Base-by-base conservation (phyloP, 352 stramenopile genomes). In the Peronospora farinosa region DNA sequence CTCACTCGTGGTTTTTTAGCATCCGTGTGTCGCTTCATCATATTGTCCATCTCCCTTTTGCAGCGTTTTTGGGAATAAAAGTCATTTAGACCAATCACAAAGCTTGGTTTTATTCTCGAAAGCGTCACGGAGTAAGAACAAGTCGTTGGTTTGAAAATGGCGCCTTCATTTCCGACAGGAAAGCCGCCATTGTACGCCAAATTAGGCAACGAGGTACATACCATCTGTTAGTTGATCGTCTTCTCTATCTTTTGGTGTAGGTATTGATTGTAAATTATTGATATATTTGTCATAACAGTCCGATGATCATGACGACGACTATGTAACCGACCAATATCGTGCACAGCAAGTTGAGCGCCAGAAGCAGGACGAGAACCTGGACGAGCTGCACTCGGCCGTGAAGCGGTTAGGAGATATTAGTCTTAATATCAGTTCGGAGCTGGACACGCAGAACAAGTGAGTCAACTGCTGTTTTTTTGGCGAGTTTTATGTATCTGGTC, bases 381-480 rank as follows among this genome's bases (percentile, higher is more conserved):
- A 89, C 43, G 64, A 88, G 53, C 63, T 92, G 47, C 77, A 88
- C 46, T 73, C 68, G 13, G 77, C 78, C 11, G 81, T 92, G 19
- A 92, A 90, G 61, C 72, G 79, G 8, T 61, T 92, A 31, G 78
- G 81, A 23, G 80, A 86, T 53, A 88, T 92, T 73, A 92, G 81
- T 47, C 55, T 84, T 17, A 83, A 69, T n/a, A 92, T 92, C 47
- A 90, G 78, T 65, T 78, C 75, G 19, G 81, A 92, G 56, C 51
- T 92, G 17, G 81, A 90, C 49, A 78, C 75, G 17, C 78, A 92
- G 60, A 92, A 92, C 57, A 67, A 65, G 81, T 92, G 40, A 57
- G 54, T 15, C 27, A 16, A 21, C 16, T 33, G 13, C 4, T 39
- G 42, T 39, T 7, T 39, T 39, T 7, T 39, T n/a, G 33, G 33